Percentiles rank a stretch among this genome's conserved stretches.
phyloP scores from a whole-genome alignment of 352 stramenopile genomes.

The Pythium volutum region DNA sequence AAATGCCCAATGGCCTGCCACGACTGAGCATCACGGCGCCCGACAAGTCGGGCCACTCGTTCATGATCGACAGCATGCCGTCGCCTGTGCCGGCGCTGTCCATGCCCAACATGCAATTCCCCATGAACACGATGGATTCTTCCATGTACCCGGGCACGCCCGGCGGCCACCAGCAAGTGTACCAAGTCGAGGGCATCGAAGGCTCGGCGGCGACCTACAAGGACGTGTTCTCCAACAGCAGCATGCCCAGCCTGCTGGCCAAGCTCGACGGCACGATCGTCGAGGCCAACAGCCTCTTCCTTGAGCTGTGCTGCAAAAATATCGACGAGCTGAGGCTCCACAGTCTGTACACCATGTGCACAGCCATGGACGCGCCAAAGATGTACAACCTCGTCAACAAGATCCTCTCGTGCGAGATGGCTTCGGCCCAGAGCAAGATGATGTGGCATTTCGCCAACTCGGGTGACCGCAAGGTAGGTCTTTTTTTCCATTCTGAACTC shows the following conservation, averaged over 20 bases:
- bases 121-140: conserved; percentile 55
- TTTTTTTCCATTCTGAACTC: not conserved
- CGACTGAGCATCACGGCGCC: conserved; percentile 55
- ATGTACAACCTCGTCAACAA: conserved; percentile 81
- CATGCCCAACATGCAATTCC: conserved; percentile 63
- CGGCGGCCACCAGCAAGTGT: conserved; percentile 23
- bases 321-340: conserved; percentile 75
- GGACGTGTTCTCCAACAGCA: conserved; percentile 73
- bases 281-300: conserved; percentile 71
- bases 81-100: conserved; percentile 68
- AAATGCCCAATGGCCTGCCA: conserved; percentile 26
- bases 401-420: conserved; percentile 72
- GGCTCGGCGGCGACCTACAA: conserved; percentile 66
- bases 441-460: conserved; percentile 76
- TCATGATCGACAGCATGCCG: conserved; percentile 79
- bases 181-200: conserved; percentile 45
- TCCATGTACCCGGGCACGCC: conserved; percentile 26
- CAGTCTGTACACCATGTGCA: conserved; percentile 81
- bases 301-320: conserved; percentile 78
- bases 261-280: conserved; percentile 81
- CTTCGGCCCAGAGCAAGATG: conserved; percentile 82
- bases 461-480: conserved; percentile 65
- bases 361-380: conserved; percentile 66
- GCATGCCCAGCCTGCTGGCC: conserved; percentile 71
- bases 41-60: conserved; percentile 40